Evolutionary conservation across 306 rosid genomes (phyloP), one percentile per base, ranked within the genome.

Genomic region (Cicer arietinum): DNA sequence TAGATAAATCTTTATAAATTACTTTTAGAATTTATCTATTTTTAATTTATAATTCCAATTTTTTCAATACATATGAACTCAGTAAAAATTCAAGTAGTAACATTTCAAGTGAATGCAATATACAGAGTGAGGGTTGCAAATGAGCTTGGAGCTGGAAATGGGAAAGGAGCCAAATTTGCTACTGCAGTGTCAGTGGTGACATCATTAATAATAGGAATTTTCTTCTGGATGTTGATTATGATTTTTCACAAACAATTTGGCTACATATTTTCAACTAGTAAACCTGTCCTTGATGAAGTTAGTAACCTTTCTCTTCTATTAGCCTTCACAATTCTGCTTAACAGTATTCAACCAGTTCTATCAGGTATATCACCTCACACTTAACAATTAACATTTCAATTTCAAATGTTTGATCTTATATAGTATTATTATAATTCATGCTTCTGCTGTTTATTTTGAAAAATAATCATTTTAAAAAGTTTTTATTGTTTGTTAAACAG

Each of bases 111-210:
- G 13, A 11, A 60, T 18, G 62, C 39, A 68, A 20, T n/a, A 0
- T 65, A 63, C 80, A 90, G 98, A 84, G 98, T 90, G 73, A 85
- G 98, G 70, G 98, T 93, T 8, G 90, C 96, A 44, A 89, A 90
- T 53, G 98, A 93, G 77, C 93, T 93, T 7, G 98, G 97, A 77
- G 93, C 93, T 51, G 95, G 96, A 30, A 93, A 90, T 42, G 93
- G 93, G 1, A 88, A 78, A 79, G 93, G 86, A 57, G 98, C 98
- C 16, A 88, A 81, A 50, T 90, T 90, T 84, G 98, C 98, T 0
- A 89, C 97, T 0, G 56, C 0, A 6, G 93, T 93, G 3, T 80
- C 97, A 3, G 97, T 90, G 58, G 11, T 75, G 51, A 88, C 91
- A 47, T 93, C 97, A 0, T 5, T 59, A 6, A 1, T 82, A 56